Evolutionary conservation across 108 stramenopile genomes (phyloP).

Genomic region (Skeletonema menzelii): DNA sequence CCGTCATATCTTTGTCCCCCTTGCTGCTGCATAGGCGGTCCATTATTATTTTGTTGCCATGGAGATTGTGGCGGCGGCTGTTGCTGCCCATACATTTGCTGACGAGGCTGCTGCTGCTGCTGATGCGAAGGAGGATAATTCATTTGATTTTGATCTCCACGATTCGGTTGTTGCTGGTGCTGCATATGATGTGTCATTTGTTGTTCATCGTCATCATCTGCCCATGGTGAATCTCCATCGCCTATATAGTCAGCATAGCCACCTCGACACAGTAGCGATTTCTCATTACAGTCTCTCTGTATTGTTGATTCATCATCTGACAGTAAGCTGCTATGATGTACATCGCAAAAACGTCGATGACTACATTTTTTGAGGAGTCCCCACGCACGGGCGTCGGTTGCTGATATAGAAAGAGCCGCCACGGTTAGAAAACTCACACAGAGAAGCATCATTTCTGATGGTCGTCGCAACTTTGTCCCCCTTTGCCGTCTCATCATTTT

Average conservation of each 20-base stretch:
- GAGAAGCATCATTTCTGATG: neutral
- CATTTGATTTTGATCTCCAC: conserved; percentile 1
- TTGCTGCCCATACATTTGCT: neutral
- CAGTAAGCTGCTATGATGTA: neutral
- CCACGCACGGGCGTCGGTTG: neutral
- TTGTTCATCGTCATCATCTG: conserved; percentile 1
- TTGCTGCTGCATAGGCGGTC: neutral
- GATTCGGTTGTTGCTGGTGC: conserved; percentile 5
- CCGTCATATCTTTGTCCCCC: neutral
- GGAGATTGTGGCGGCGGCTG: neutral
- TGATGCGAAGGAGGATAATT: neutral
- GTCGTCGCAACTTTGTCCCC: neutral
- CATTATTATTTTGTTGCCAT: neutral
- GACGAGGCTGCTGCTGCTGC: conserved; percentile 11
- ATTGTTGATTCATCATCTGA: neutral
- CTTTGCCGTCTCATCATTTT: neutral
- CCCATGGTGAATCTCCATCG: conserved; percentile 24
- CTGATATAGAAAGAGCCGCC: neutral
- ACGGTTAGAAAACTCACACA: neutral
- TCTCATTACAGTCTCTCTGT: neutral
- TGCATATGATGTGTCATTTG: conserved; percentile 8
- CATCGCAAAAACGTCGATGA: neutral
- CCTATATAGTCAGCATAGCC: conserved; percentile 37
- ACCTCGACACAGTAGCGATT: conserved; percentile 7
- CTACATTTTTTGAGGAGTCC: neutral